Conservation (phyloP, 2,329 filamentous ascomycete genomes). For the Aspergillus sergii region DNA sequence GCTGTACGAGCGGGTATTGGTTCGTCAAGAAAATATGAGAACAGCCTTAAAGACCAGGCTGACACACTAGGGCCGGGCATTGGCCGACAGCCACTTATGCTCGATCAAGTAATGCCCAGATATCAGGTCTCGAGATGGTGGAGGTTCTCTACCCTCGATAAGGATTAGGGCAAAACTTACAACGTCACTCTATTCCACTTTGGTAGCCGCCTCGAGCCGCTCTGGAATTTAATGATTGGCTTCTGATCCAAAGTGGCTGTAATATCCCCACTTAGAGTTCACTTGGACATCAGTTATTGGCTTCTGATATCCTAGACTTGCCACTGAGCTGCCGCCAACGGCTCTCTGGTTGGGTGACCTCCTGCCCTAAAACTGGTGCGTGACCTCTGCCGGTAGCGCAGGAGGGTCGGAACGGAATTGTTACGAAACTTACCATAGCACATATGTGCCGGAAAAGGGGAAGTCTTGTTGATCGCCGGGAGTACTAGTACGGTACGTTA, state of each 20-base stretch:
- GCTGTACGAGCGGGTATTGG: not conserved
- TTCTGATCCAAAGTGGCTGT: conserved; percentile 13
- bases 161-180: conserved; percentile 14
- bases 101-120: conserved; percentile 6
- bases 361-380: conserved; percentile 24
- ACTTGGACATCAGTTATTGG: conserved; percentile 15
- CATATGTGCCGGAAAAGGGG: conserved; percentile 1
- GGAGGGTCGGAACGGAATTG: conserved; percentile 12
- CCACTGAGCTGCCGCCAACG: conserved; percentile 22
- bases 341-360: conserved; percentile 20
- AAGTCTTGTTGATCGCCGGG: conserved; percentile 2
- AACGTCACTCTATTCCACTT: conserved; percentile 20
- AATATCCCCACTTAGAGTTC: conserved; percentile 12
- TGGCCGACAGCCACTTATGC: conserved; percentile 12
- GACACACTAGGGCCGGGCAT: conserved; percentile 12
- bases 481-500: conserved; percentile 6
- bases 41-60: conserved; percentile 13
- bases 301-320: conserved; percentile 11
- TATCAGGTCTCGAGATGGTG: conserved; percentile 15
- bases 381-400: conserved; percentile 22
- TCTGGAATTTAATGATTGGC: conserved; percentile 13
- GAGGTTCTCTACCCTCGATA: conserved; percentile 6
- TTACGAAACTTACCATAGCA: conserved; percentile 15
- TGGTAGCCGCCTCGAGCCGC: conserved; percentile 16
- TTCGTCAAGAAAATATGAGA: not conserved